These are phyloP conservation scores for Trypanosoma lewisi DNA, from an alignment of 208 protist genomes.

Conservation along the genomic window DNA sequence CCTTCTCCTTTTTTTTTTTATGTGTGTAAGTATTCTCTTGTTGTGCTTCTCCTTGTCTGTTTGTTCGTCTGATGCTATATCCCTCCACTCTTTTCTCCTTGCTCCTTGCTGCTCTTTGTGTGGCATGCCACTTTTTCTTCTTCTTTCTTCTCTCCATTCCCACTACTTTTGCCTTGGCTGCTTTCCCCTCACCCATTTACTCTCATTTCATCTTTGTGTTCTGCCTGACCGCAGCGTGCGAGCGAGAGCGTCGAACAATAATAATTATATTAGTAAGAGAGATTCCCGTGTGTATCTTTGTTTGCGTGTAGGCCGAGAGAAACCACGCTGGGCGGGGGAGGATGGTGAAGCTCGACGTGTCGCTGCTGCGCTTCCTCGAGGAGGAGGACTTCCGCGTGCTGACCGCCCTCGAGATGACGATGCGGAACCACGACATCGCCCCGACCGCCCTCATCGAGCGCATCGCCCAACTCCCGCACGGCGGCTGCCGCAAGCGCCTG, in stretches of 20 bases:
- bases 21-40: neutral
- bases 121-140: neutral
- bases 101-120: neutral
- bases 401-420: constrained; percentile 96
- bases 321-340: neutral
- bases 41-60: too few species aligned
- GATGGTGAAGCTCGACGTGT: constrained; percentile 90
- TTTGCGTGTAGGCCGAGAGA: neutral
- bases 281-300: neutral
- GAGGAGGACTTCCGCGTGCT: constrained; percentile 91
- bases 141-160: neutral
- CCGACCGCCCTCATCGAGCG: constrained; percentile 92
- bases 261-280: too few species aligned
- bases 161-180: neutral
- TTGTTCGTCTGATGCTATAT: too few species aligned
- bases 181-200: neutral
- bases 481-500: constrained; percentile 92
- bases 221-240: too few species aligned
- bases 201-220: too few species aligned
- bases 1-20: constrained; percentile 2
- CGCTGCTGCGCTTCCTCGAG: constrained; percentile 86
- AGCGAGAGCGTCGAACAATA: too few species aligned
- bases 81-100: neutral
- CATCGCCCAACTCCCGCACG: constrained; percentile 94
- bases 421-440: constrained; percentile 99